phyloP scores from a whole-genome alignment of 805 yeast species.

The Starmerella kuoi region DNA sequence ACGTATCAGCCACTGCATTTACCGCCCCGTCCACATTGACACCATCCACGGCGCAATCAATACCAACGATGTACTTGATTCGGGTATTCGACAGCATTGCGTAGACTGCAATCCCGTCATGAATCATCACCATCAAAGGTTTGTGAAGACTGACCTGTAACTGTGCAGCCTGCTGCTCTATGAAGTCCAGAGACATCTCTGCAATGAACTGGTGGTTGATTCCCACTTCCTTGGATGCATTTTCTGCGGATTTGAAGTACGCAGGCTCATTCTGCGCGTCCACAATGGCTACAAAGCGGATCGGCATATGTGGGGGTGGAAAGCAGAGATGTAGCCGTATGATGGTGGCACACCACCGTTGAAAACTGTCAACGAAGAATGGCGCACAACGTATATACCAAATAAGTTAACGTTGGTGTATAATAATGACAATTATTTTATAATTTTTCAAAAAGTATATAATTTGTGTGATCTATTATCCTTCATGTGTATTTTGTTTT shows the following conservation, averaged over 20 bases:
- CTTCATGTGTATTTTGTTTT: too few relatives aligned
- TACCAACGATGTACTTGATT: constrained; percentile 27
- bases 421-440: too few relatives aligned
- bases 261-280: constrained; percentile 13
- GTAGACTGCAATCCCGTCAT: constrained; percentile 31
- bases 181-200: constrained; percentile 30
- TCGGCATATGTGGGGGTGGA: constrained; percentile 9
- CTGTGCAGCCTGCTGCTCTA: constrained; percentile 20
- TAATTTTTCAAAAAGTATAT: too few relatives aligned
- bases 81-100: constrained; percentile 29
- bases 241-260: constrained; percentile 14
- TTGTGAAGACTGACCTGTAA: constrained; percentile 14
- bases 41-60: constrained; percentile 21
- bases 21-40: constrained; percentile 12
- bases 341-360: too few relatives aligned
- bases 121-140: constrained; percentile 25
- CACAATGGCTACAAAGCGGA: constrained; percentile 19
- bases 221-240: constrained; percentile 2
- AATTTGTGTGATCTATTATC: too few relatives aligned
- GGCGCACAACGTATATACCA: too few relatives aligned
- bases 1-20: constrained; percentile 24
- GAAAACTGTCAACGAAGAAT: too few relatives aligned
- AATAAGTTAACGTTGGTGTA: neutral
- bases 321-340: too few relatives aligned
- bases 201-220: constrained; percentile 28